phyloP scores from a whole-genome alignment of 768 basidiomycete species.

The Leccinellum luteum region DNA sequence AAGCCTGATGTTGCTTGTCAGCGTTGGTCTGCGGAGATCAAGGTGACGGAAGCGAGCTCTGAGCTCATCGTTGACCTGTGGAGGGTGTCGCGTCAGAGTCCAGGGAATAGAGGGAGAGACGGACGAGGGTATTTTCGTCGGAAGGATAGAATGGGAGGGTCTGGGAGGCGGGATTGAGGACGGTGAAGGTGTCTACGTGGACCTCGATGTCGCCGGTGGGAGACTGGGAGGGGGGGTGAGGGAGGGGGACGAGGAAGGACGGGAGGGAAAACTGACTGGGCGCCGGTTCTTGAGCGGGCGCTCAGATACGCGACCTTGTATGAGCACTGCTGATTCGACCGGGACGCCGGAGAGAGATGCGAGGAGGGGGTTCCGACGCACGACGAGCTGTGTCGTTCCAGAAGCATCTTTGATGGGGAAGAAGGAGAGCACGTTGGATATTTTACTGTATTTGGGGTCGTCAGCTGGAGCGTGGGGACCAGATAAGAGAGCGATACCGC shows the following conservation, averaged over 20 bases:
- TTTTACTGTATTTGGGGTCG: conserved; percentile 51
- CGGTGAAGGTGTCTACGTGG: conserved; percentile 59
- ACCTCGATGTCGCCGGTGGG: conserved; percentile 80
- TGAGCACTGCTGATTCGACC: conserved; percentile 72
- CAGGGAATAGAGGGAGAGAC: conserved; percentile 25
- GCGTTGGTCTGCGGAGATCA: conserved; percentile 73
- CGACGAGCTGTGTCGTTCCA: conserved; percentile 78
- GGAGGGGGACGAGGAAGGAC: conserved; percentile 1
- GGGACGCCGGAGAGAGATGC: conserved; percentile 59
- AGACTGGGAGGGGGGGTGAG: conserved; percentile 38
- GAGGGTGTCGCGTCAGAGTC: background rate
- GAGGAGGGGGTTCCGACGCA: conserved; percentile 43
- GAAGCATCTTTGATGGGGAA: conserved; percentile 80
- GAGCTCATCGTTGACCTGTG: conserved; percentile 81
- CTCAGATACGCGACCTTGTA: conserved; percentile 68
- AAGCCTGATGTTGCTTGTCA: conserved; percentile 78
- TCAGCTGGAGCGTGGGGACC: conserved; percentile 34
- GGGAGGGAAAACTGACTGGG: conserved; percentile 44
- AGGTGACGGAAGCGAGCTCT: conserved; percentile 84
- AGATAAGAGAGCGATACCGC: conserved; percentile 52
- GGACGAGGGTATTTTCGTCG: conserved; percentile 69
- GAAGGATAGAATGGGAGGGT: conserved; percentile 85
- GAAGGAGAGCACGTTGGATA: conserved; percentile 72
- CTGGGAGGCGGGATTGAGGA: conserved; percentile 76
- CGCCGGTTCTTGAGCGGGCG: conserved; percentile 64